Base-by-base conservation (phyloP, 306 rosid species). In the Inga oerstediana region DNA sequence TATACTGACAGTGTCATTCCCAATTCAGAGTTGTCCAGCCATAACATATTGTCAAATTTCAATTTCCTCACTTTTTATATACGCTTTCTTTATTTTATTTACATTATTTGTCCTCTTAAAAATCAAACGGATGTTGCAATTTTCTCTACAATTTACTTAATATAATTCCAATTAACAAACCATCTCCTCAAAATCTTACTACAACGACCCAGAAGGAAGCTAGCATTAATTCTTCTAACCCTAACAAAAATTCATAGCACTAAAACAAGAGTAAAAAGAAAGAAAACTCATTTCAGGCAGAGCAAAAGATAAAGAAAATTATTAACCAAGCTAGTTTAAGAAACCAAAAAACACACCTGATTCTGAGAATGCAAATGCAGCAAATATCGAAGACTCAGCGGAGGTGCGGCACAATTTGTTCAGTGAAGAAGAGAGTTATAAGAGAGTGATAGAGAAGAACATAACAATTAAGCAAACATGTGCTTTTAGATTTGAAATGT, bases 341-440 rank as follows among this genome's bases (percentile, higher is more conserved):
- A 58, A 76, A 74, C 82, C 76, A 39, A 85, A 79, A 83, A 85
- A 87, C 51, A 61, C 80, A 91, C 95, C 90, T 84, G 88, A 80
- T 78, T 32, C 41, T 45, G n/a, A n/a, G n/a, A n/a, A n/a, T n/a
- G n/a, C n/a, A n/a, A n/a, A n/a, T n/a, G n/a, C n/a, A n/a, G n/a
- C n/a, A n/a, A n/a, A n/a, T n/a, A n/a, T n/a, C n/a, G n/a, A n/a
- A n/a, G n/a, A n/a, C n/a, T n/a, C n/a, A n/a, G n/a, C n/a, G n/a
- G n/a, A n/a, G n/a, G n/a, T n/a, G n/a, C n/a, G n/a, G n/a, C n/a
- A n/a, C n/a, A n/a, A n/a, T n/a, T n/a, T n/a, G n/a, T n/a, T n/a
- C n/a, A n/a, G n/a, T n/a, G n/a, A n/a, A n/a, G n/a, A 64, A 79
- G 67, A 77, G 35, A 78, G 32, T 54, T 81, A 78, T 69, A 64